Base-by-base conservation (phyloP, 2,329 filamentous ascomycete species). In the Epichloe aotearoae region DNA sequence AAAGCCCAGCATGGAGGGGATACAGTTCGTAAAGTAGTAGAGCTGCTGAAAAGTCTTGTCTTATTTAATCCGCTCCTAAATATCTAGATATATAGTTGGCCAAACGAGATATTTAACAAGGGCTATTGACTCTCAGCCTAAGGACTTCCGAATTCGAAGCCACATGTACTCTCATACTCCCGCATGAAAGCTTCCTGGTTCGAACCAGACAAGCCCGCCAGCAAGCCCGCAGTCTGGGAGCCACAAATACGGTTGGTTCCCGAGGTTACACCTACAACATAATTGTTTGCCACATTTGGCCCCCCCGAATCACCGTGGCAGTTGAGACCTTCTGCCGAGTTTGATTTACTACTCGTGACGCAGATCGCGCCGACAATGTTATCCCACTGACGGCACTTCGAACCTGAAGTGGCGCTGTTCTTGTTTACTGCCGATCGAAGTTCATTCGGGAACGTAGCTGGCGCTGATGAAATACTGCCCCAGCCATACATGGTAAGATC, bases 361-460 rank as follows among this genome's bases (percentile, higher is more conserved):
- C 36, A 38, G 12, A 38, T n/a, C 3, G 14, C 36, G 36, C 36
- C 36, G 5, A 38, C 36, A 15, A 38, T 15, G 11, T 38, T 2
- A 2, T 3, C 1, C 36, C 36, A 38, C 7, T 2, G 7, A 2
- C 2, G 0, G 23, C 23, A 23, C 23, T 23, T 6, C 23, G 0
- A 1, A 23, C 1, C 0, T 26, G 1, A 0, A 5, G 20, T 26
- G 23, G 7, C 6, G 2, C 6, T 26, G 15, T 14, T 6, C 36
- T 38, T 38, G 36, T 38, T n/a, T 3, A 38, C 3, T n/a, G 11
- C 36, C 14, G 36, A 38, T 38, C 14, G 36, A 14, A 38, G 36
- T 38, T 38, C 14, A n/a, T 1, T 0, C 36, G 14, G 36, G 36
- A 1, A 38, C 36, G 12, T 38, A n/a, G 36, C 36, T 14, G 20